Base-by-base conservation (phyloP, 2,329 filamentous ascomycete genomes). In the Zopfia rhizophila region DNA sequence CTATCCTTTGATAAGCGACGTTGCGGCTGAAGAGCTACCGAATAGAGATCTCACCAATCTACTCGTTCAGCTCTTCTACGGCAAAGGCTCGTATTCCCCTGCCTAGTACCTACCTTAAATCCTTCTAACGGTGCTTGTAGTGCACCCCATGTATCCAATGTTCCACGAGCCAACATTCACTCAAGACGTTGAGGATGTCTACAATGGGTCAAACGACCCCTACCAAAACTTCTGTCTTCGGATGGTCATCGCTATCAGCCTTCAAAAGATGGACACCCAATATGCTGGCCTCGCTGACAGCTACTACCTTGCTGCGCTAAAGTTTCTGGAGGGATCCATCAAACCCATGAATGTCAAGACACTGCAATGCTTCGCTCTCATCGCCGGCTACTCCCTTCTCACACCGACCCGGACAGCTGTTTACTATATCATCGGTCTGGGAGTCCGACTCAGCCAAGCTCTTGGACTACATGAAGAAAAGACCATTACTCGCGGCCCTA, bases 261-360 rank as follows among this genome's bases (percentile, higher is more conserved):
- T 97, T 72, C 93, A 97, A 72, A 96, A 95, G 71, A 81, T 97
- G 62, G 90, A 92, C 66, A 84, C 87, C 0, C 86, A 90, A 55
- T 97, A 94, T 70, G 91, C 92, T n/a, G 92, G 92, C 17, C 78
- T 97, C 19, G 93, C 94, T 21, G 93, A 97, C 72, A 92, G 91
- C 66, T 97, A 96, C 74, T 97, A 97, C 65, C 81, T 97, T 16
- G 89, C 92, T 17, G 93, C 93, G 4, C 86, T 97, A 75, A 85
- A 87, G 51, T 87, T 87, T 60, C 85, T 97, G 51, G 90, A 97
- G 69, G 84, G 85, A 3, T 86, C 95, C 8, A 82, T 97, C 42
- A 86, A 87, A 40, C 86, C 88, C n/a, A 96, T 96, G 78, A 90
- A 97, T 68, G 74, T 97, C 21, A 90, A 87, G 61, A 95, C 94